phyloP scores from a whole-genome alignment of 257 asterid species.

The Cinchona pubescens region DNA sequence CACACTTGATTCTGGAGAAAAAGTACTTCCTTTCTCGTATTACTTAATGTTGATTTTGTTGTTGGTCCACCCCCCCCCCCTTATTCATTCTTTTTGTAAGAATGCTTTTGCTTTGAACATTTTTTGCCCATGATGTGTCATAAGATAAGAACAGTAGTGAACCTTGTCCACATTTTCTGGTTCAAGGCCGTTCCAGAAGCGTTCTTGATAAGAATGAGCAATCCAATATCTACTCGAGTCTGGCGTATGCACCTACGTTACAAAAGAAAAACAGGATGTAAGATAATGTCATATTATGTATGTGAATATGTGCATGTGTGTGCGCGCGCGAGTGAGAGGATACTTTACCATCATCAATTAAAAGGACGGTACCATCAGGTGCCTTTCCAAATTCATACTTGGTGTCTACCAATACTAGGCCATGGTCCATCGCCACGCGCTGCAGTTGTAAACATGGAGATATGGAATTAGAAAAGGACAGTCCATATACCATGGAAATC shows the following conservation, averaged over 20 bases:
- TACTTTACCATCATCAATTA: constrained; percentile 79
- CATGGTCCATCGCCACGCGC: constrained; percentile 72
- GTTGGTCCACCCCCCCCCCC: too few relatives aligned
- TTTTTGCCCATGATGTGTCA: background rate
- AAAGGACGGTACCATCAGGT: constrained; percentile 65
- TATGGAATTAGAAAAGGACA: background rate
- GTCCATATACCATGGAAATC: background rate
- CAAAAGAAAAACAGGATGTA: background rate
- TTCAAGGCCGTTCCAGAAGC: constrained; percentile 68
- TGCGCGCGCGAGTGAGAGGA: background rate
- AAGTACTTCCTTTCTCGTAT: background rate
- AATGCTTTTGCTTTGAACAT: background rate
- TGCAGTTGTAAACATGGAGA: constrained; percentile 24
- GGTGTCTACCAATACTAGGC: constrained; percentile 85
- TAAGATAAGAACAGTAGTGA: background rate
- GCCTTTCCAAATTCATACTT: constrained; percentile 97
- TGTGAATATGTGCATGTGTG: background rate
- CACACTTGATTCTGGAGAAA: background rate
- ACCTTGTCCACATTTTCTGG: constrained; percentile 99
- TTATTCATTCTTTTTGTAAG: background rate
- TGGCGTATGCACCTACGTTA: constrained; percentile 81
- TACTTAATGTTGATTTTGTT: background rate
- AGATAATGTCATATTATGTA: background rate
- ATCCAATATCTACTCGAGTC: constrained; percentile 99
- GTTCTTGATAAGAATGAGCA: constrained; percentile 61